Evolutionary conservation across 768 basidiomycete species (phyloP), one percentile per base, ranked within the genome.

Genomic region (Russula emetica): DNA sequence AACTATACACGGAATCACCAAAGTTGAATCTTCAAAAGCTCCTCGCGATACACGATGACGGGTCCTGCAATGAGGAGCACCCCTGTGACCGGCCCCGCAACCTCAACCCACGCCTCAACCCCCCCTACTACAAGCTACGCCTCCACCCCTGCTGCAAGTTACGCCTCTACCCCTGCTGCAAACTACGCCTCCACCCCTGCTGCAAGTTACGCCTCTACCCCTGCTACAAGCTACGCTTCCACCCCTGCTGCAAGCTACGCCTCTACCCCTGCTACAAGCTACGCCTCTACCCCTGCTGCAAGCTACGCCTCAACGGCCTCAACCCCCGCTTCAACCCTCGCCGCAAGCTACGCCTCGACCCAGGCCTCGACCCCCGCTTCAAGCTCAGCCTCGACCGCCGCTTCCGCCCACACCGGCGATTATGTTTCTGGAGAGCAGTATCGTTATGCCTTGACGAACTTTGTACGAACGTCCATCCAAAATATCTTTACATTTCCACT

Each of bases 371-470:
- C 65, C 7, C 28, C 34, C 30, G 34, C 61, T 10, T 62, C 62
- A 22, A 20, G 45, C 20, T 42, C 42, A 14, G 20, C 58, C 13
- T 6, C 64, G 5, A 4, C 56, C 30, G 14, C 13, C 6, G 16
- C 38, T 18, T 0, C 38, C 16, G 22, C n/a, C 45, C 20, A 44
- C 20, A 44, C 8, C 20, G 8, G 8, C 24, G 77, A 78, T 61
- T 63, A 70, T 6, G 77, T 81, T 58, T 76, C 78, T 14, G 76
- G 79, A 51, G 87, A 90, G 61, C 87, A 90, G 68, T 91, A 92
- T 71, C 84, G 88, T 63, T 92, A 92, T 76, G 91, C 90, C 5
- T 77, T 93, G 69, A 84, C 86, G 28, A 91, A 93, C 73, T 93
- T 93, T 69, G 90, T 70, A 28, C 34, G 68, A 64, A 6, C 51